A percentile compares a stretch with the other conserved stretches of the same genome.
phyloP scores from a whole-genome alignment of 768 basidiomycete genomes.

The Suillus variegatus region DNA sequence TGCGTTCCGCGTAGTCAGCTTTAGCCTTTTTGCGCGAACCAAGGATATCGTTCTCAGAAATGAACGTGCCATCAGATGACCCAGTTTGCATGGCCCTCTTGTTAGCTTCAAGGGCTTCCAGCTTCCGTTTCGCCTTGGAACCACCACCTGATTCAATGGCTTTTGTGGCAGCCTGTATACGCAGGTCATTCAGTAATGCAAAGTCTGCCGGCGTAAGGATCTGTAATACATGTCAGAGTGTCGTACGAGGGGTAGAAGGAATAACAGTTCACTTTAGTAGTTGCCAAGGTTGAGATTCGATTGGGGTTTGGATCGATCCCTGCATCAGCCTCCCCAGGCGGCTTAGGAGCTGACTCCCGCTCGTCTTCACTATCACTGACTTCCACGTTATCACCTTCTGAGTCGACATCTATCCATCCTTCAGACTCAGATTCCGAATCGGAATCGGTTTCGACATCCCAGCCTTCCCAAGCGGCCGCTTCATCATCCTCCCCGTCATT shows the following conservation, averaged over 20 bases:
- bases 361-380: constrained; percentile 89
- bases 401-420: constrained; percentile 81
- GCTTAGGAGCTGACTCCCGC: constrained; percentile 25
- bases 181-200: constrained; percentile 85
- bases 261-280: constrained; percentile 65
- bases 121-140: constrained; percentile 83
- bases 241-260: neutral
- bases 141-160: constrained; percentile 73
- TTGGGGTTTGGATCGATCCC: constrained; percentile 31
- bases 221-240: constrained; percentile 38
- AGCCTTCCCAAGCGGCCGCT: constrained; percentile 79
- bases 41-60: constrained; percentile 90
- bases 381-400: constrained; percentile 68
- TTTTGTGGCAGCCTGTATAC: constrained; percentile 72
- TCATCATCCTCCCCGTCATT: constrained; percentile 60
- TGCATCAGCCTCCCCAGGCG: constrained; percentile 9
- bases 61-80: constrained; percentile 51
- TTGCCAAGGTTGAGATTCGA: constrained; percentile 69
- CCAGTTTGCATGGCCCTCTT: constrained; percentile 54
- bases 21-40: constrained; percentile 94
- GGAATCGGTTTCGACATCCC: constrained; percentile 82
- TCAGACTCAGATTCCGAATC: constrained; percentile 56
- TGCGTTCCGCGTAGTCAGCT: constrained; percentile 89
- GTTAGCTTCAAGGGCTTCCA: constrained; percentile 74
- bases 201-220: constrained; percentile 98